Evolutionary conservation across 345 rosid genomes (phyloP).

Genomic region (Dovyalis caffra): DNA sequence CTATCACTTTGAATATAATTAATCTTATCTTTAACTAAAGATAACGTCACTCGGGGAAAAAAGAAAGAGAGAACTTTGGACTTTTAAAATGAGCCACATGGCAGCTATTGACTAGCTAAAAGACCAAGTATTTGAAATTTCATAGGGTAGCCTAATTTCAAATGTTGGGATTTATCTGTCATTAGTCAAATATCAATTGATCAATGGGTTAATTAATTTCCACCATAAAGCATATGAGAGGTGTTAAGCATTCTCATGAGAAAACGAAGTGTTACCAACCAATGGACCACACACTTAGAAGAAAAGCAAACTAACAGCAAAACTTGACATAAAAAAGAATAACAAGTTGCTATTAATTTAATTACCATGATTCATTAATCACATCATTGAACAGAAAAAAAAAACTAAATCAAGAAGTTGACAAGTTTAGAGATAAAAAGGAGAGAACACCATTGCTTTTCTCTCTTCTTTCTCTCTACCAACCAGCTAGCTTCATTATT

Average conservation of each 20-base stretch:
- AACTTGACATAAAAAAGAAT: not conserved
- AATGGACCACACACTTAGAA: constrained; percentile 1
- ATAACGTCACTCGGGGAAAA: no score
- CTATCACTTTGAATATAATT: no score
- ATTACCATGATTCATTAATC: constrained; percentile 15
- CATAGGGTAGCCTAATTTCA: not conserved
- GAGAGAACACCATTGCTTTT: constrained; percentile 13
- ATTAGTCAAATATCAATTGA: not conserved
- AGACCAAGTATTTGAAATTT: not conserved
- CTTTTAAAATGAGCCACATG: no score
- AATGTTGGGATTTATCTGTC: not conserved
- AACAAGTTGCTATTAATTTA: constrained; percentile 14
- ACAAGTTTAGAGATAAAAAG: not conserved
- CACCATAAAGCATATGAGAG: not conserved
- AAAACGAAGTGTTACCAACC: not conserved
- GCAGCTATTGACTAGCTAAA: not conserved
- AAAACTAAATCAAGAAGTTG: constrained; percentile 6
- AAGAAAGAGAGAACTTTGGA: no score
- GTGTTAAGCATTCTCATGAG: constrained; percentile 9
- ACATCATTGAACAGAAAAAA: constrained; percentile 14
- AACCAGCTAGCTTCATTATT: not conserved
- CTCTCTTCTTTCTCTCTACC: not conserved
- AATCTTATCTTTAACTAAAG: no score
- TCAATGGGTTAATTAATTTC: not conserved
- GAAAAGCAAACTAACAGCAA: constrained; percentile 13